A percentile compares a stretch with the other conserved stretches of the same genome.
Conservation (phyloP, 2,329 filamentous ascomycete genomes). For the Blastomyces emzantsi region DNA sequence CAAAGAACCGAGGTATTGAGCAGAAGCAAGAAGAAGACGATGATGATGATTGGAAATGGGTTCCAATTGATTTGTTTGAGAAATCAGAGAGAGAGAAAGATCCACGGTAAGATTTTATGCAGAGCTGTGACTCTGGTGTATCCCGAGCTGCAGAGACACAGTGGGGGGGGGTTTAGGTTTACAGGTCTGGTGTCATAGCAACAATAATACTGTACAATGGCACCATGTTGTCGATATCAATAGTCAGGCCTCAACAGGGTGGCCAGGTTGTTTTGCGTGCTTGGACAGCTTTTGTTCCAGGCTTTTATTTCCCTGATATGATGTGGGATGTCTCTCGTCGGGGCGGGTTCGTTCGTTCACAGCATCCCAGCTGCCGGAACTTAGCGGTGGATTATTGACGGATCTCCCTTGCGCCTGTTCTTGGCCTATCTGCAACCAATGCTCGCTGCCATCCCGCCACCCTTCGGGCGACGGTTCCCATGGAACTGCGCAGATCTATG, state of each 20-base stretch:
- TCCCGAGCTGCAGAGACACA: neutral
- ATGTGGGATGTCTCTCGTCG: no score
- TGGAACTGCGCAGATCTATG: neutral
- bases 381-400: no score
- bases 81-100: neutral
- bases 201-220: no score
- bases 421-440: neutral
- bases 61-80: neutral
- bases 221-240: no score
- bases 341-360: no score
- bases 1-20: neutral
- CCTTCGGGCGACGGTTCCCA: neutral
- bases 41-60: neutral
- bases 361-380: no score
- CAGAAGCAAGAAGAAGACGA: neutral
- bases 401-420: no score
- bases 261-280: no score
- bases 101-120: neutral
- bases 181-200: neutral
- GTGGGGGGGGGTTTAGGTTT: neutral
- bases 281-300: no score
- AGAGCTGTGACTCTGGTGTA: neutral
- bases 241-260: no score
- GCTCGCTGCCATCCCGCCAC: neutral
- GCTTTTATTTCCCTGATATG: no score